A percentile compares a stretch with the other conserved stretches of the same genome.
Conservation (phyloP, 1,139 yeast genomes). For the Yamadazyma conglobata region DNA sequence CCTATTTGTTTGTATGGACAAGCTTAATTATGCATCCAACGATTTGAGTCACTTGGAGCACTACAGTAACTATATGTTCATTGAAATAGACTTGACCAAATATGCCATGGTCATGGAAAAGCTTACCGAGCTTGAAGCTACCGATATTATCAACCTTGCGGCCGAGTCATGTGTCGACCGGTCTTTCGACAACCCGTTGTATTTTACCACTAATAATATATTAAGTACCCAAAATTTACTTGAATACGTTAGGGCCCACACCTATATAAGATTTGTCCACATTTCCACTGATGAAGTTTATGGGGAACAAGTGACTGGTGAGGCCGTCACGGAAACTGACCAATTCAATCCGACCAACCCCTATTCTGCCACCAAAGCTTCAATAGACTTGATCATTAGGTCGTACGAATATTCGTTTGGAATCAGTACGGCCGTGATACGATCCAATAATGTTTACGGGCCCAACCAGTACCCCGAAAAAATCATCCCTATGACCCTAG, state of each 20-base stretch:
- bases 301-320: conserved; percentile 36
- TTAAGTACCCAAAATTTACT: conserved; percentile 49
- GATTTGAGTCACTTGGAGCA: conserved; percentile 14
- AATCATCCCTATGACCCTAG: conserved; percentile 39
- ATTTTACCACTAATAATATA: conserved; percentile 47
- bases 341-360: conserved; percentile 54
- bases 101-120: conserved; percentile 13
- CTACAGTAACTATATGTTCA: conserved; percentile 21
- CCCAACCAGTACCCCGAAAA: conserved; percentile 57
- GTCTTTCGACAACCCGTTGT: conserved; percentile 46
- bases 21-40: conserved; percentile 35
- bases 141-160: conserved; percentile 49
- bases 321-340: conserved; percentile 32
- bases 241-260: conserved; percentile 28
- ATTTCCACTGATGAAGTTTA: conserved; percentile 64
- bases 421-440: conserved; percentile 40
- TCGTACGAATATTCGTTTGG: conserved; percentile 46
- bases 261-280: conserved; percentile 35
- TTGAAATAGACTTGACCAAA: conserved; percentile 38
- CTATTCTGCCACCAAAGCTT: conserved; percentile 58
- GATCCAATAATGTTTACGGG: conserved; percentile 58
- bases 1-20: conserved; percentile 47
- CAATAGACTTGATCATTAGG: conserved; percentile 48
- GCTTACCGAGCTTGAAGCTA: conserved; percentile 18
- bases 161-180: conserved; percentile 59